phyloP scores from a whole-genome alignment of 192 early-diverging fungal genomes.

The Coemansia asiatica region DNA sequence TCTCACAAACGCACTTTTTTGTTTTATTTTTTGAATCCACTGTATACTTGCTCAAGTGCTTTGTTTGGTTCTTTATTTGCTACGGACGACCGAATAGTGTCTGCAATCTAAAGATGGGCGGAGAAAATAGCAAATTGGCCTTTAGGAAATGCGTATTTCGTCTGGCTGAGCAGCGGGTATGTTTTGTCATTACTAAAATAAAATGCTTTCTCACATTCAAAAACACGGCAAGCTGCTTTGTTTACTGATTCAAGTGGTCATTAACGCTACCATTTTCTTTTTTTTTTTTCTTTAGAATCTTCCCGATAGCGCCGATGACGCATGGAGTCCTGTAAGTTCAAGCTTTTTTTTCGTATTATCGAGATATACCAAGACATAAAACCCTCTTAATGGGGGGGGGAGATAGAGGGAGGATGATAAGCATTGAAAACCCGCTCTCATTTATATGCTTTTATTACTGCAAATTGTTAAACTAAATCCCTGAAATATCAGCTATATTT shows the following conservation, averaged over 20 bases:
- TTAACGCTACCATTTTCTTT: no score
- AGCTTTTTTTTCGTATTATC: no score
- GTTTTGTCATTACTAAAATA: no score
- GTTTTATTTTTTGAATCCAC: not conserved
- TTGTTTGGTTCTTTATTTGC: no score
- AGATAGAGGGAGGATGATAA: not conserved
- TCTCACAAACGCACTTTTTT: not conserved
- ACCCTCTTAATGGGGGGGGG: no score
- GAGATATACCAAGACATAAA: not conserved
- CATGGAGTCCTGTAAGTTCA: slow-evolving; percentile 52
- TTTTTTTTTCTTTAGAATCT: slow-evolving; percentile 28
- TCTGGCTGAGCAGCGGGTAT: slow-evolving; percentile 78
- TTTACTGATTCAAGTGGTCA: not conserved
- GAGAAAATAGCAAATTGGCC: slow-evolving; percentile 82
- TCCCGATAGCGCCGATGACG: slow-evolving; percentile 46
- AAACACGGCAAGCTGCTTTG: no score
- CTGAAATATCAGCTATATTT: not conserved
- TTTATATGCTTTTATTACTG: not conserved
- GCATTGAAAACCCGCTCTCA: not conserved
- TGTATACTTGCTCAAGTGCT: not conserved
- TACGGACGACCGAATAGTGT: not conserved
- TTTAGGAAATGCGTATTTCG: slow-evolving; percentile 87
- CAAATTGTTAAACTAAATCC: not conserved
- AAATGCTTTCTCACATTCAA: no score
- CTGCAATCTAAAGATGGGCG: slow-evolving; percentile 65